Evolutionary conservation across 306 rosid species (phyloP).

Genomic region (Fragaria vesca): DNA sequence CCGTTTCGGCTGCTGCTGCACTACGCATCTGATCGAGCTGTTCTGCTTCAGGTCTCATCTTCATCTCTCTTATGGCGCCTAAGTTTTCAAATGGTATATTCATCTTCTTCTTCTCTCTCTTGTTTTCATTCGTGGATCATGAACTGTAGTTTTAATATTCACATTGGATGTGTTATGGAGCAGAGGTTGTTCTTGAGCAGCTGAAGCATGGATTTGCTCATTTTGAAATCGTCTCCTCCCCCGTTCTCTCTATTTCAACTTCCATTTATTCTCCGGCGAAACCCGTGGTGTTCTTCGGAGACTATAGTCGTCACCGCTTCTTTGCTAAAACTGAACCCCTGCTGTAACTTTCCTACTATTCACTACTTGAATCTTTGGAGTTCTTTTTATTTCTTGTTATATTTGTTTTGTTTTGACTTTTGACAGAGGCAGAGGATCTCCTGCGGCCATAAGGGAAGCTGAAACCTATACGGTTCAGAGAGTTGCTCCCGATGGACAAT

Average conservation of each 20-base stretch:
- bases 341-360: constrained; percentile 34
- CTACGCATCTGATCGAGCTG: too few relatives aligned
- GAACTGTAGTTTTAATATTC: not conserved
- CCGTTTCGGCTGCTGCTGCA: too few relatives aligned
- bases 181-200: constrained; percentile 63
- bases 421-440: constrained; percentile 54
- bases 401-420: not conserved
- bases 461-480: constrained; percentile 62
- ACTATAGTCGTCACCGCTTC: constrained; percentile 39
- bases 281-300: constrained; percentile 12
- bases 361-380: not conserved
- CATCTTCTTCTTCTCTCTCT: not conserved
- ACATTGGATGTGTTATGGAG: not conserved
- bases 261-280: constrained; percentile 21
- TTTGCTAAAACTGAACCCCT: constrained; percentile 61
- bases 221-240: constrained; percentile 69
- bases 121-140: not conserved
- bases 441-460: constrained; percentile 49
- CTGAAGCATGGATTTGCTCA: constrained; percentile 59
- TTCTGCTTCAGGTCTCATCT: too few relatives aligned
- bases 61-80: too few relatives aligned
- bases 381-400: too few relatives aligned
- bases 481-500: constrained; percentile 83
- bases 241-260: constrained; percentile 51
- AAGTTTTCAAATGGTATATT: constrained; percentile 34